Base-by-base conservation (phyloP, 139 green algal genomes). In the Micromonas commoda region DNA sequence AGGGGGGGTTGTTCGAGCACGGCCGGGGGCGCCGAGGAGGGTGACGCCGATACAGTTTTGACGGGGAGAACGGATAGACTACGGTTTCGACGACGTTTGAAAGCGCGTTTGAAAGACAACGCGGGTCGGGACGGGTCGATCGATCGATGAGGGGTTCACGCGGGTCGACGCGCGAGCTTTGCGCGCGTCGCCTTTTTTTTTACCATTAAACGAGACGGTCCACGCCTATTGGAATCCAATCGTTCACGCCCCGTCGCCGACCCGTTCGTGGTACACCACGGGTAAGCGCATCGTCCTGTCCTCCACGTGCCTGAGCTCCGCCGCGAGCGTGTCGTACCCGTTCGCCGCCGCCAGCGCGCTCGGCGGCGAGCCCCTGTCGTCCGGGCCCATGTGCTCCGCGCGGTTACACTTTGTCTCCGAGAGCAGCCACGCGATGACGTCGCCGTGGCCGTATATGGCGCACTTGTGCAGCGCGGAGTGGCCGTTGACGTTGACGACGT, bases 401-500 rank as follows among this genome's bases (percentile, higher is more conserved):
- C 16, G 5, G 61, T 38, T 13, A 13, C 21, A 51, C n/a, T 13
- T 51, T 20, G 21, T 71, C 64, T 71, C 33, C 64, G n/a, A 51
- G 26, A 71, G 33, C 2, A 71, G 33, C 13, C 45, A 71, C 38
- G 32, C 64, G 33, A 71, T 39, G 26, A 71, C 64, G 64, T 39
- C 21, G 3, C 26, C 64, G 64, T 71, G 64, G 28, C 64, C 64
- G 33, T 71, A 71, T n/a, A 71, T 71, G 2, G 64, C 64, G 29
- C 64, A 71, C 64, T 71, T 71, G 64, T 71, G 64, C 16, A 71
- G 4, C 64, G 64, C 64, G 13, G n/a, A 45, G 29, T 71, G 64
- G 28, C 64, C 64, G 29, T 71, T 71, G 4, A 71, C 64, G 64
- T 71, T 71, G 2, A 71, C 64, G 26, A 71, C 64, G 64, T 38